Evolutionary conservation across 805 yeast species (phyloP).

Genomic region (Candida insectorum): DNA sequence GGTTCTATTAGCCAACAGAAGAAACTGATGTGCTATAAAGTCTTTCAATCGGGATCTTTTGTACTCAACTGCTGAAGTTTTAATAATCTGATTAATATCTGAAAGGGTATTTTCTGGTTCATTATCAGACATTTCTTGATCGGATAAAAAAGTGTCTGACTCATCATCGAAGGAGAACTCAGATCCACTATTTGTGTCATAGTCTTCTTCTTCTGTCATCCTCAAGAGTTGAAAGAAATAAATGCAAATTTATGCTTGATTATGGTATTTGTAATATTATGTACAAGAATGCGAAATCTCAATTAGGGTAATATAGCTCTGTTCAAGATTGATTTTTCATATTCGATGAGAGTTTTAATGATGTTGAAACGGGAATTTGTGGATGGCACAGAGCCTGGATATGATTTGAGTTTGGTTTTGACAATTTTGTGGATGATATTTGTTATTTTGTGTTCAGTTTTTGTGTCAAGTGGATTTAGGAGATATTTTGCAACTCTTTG

Average conservation of each 20-base stretch:
- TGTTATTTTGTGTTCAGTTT: neutral
- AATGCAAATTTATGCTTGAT: slow-evolving; percentile 4
- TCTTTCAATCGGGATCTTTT: slow-evolving; percentile 3
- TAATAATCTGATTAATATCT: neutral
- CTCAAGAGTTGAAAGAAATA: neutral
- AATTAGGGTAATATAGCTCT: too few species aligned
- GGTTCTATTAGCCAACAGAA: slow-evolving; percentile 1
- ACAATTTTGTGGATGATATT: slow-evolving; percentile 1
- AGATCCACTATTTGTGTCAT: slow-evolving; percentile 1
- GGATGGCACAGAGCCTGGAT: neutral
- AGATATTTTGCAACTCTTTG: slow-evolving; percentile 7
- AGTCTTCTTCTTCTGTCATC: slow-evolving; percentile 3
- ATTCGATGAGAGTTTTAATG: slow-evolving; percentile 17
- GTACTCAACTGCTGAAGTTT: slow-evolving; percentile 5
- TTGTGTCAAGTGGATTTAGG: neutral
- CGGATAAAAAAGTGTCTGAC: neutral
- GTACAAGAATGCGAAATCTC: neutral
- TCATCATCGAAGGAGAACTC: neutral
- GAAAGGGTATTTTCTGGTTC: neutral
- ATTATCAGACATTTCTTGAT: neutral
- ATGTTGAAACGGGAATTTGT: neutral
- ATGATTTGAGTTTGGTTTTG: slow-evolving; percentile 1
- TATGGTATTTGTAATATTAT: neutral
- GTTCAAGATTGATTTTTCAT: slow-evolving; percentile 25
- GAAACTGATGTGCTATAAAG: slow-evolving; percentile 5